A percentile compares a stretch with the other conserved stretches of the same genome.
These are phyloP conservation scores for Borovskyia barvae DNA, from an alignment of 208 protist species.

Conservation along the genomic window DNA sequence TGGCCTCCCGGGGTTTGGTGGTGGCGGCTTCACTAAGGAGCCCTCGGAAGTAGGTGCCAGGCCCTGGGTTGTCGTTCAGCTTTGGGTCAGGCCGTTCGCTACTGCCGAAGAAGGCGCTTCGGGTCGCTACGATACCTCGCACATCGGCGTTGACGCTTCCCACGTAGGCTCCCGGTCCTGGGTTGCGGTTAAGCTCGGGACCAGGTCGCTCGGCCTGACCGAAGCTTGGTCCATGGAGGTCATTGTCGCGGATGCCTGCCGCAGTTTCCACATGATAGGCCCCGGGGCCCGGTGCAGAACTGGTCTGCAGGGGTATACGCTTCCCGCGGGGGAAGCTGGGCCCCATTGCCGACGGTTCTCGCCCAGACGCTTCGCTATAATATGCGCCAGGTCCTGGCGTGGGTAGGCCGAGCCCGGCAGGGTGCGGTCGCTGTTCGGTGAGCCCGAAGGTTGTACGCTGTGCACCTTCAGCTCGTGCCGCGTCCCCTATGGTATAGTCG, in stretches of 20 bases:
- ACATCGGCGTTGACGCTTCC: background rate
- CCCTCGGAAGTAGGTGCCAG: constrained; percentile 21
- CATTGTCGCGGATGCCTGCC: too few relatives aligned
- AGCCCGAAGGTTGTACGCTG: background rate
- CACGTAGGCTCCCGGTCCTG: background rate
- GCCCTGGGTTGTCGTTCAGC: constrained; percentile 20
- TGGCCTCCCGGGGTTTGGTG: background rate
- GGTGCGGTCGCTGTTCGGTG: constrained; percentile 1
- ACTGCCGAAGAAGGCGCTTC: too few relatives aligned
- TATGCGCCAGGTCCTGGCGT: constrained; percentile 37
- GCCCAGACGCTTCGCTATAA: too few relatives aligned
- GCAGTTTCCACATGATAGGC: background rate
- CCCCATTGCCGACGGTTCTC: too few relatives aligned
- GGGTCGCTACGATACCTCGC: constrained; percentile 9
- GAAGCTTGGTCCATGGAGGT: background rate
- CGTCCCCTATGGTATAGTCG: background rate
- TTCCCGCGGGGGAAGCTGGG: too few relatives aligned
- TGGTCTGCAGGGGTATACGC: too few relatives aligned
- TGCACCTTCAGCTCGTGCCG: background rate
- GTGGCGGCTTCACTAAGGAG: background rate
- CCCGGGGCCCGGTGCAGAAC: too few relatives aligned
- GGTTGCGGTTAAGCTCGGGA: background rate
- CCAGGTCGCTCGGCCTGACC: background rate
- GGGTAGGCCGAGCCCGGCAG: background rate
- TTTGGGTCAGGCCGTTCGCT: too few relatives aligned